Percentiles rank a stretch among this genome's conserved stretches.
These are phyloP conservation scores for Ganoderma sp. DNA, from an alignment of 1,284 basidiomycete genomes.

Conservation along the genomic window DNA sequence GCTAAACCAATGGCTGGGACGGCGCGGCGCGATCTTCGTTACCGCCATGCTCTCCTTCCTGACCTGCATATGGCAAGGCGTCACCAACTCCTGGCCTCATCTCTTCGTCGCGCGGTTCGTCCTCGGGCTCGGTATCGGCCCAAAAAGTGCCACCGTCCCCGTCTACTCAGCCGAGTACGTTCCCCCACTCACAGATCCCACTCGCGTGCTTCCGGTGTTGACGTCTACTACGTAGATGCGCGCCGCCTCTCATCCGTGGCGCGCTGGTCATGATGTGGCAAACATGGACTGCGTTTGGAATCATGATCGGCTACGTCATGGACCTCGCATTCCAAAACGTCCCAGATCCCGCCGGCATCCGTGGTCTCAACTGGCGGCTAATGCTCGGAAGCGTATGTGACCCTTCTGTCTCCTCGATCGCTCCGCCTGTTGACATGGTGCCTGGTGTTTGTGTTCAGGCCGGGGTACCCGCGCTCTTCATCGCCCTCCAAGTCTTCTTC, in stretches of 20 bases:
- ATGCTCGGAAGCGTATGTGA: constrained; percentile 61
- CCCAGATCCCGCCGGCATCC: constrained; percentile 49
- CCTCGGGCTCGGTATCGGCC: constrained; percentile 74
- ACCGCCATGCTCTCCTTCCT: constrained; percentile 66
- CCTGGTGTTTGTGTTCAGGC: constrained; percentile 43
- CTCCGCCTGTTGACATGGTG: background rate
- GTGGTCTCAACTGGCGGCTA: constrained; percentile 68
- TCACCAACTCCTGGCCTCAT: constrained; percentile 75
- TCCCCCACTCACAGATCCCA: too few relatives aligned
- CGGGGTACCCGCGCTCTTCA: constrained; percentile 64
- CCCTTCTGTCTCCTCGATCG: background rate
- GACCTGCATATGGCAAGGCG: constrained; percentile 74
- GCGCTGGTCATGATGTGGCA: constrained; percentile 83
- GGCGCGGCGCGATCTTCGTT: constrained; percentile 78
- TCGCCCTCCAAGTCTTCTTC: constrained; percentile 60
- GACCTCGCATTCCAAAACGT: constrained; percentile 64
- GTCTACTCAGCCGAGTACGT: constrained; percentile 65
- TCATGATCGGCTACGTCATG: constrained; percentile 64
- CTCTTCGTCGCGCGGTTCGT: constrained; percentile 73
- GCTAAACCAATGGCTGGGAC: constrained; percentile 70
- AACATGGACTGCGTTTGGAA: constrained; percentile 79
- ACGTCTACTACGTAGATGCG: constrained; percentile 40
- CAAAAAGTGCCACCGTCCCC: constrained; percentile 70
- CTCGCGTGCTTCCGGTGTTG: too few relatives aligned
- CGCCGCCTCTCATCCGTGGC: constrained; percentile 75